Percentiles rank a stretch among this genome's conserved stretches.
Evolutionary conservation across 345 rosid species (phyloP).

Genomic region (Moricandia moricandioides): DNA sequence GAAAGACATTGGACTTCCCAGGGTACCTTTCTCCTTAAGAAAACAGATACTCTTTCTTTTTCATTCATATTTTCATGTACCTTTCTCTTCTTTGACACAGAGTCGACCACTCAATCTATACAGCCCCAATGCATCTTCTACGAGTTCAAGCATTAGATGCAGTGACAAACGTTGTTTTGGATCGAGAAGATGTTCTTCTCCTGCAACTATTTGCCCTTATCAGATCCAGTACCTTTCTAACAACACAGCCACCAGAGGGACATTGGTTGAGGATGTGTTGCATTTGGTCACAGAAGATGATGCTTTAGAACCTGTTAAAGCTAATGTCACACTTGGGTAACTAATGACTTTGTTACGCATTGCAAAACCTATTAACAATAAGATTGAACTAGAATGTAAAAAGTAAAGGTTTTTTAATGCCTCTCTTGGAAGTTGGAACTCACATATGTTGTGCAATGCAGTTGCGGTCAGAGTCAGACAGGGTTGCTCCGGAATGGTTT

Average conservation of each 20-base stretch:
- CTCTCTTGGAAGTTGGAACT: not conserved
- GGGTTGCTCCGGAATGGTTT: constrained; percentile 53
- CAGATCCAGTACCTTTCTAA: constrained; percentile 40
- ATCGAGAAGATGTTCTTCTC: constrained; percentile 41
- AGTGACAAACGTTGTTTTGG: constrained; percentile 50
- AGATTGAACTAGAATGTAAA: too few species aligned
- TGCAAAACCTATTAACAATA: not conserved
- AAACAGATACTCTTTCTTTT: not conserved
- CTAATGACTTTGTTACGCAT: not conserved
- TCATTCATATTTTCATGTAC: not conserved
- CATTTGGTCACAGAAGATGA: constrained; percentile 49
- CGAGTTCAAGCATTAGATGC: constrained; percentile 60
- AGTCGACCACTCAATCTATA: constrained; percentile 49
- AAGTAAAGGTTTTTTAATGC: too few species aligned
- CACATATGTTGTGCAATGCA: constrained; percentile 31
- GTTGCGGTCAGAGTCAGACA: constrained; percentile 78
- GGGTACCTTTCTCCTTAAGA: constrained; percentile 32
- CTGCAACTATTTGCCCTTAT: constrained; percentile 55
- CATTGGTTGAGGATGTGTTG: constrained; percentile 59
- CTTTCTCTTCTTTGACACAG: constrained; percentile 35
- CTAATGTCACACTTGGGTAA: constrained; percentile 66
- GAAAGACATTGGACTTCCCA: constrained; percentile 8
- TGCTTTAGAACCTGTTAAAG: constrained; percentile 34
- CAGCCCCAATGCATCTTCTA: constrained; percentile 63
- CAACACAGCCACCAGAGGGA: constrained; percentile 51